Evolutionary conservation across 2,329 filamentous ascomycete species (phyloP).

Genomic region (Gaeumannomyces tritici): DNA sequence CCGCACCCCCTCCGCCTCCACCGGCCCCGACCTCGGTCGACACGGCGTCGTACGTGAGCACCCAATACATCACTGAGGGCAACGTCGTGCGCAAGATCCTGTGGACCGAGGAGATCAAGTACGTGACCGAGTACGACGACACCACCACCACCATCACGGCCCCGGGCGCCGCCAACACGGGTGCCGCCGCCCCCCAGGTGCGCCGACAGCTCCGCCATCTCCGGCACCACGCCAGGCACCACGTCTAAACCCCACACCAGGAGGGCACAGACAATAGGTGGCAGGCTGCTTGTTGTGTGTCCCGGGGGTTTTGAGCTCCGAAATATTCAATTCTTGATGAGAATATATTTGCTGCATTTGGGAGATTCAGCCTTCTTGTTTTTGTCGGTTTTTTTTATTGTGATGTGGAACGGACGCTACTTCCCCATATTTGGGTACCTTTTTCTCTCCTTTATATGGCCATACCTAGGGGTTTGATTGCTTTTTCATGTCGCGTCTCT

Average conservation of each 20-base stretch:
- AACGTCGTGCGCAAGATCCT: slow-evolving; percentile 45
- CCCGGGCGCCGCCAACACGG: slow-evolving; percentile 17
- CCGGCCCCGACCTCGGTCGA: slow-evolving; percentile 18
- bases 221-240: slow-evolving; percentile 4
- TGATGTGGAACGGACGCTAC: background rate
- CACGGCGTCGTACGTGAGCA: slow-evolving; percentile 34
- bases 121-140: slow-evolving; percentile 35
- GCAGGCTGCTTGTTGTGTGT: background rate
- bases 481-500: background rate
- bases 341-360: background rate
- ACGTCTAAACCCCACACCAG: background rate
- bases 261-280: background rate
- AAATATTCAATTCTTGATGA: background rate
- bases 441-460: background rate
- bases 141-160: slow-evolving; percentile 30
- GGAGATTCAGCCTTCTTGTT: background rate
- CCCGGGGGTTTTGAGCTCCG: too few species aligned
- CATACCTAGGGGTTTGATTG: background rate
- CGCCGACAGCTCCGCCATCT: slow-evolving; percentile 29
- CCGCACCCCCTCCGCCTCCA: slow-evolving; percentile 16
- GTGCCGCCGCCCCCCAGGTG: slow-evolving; percentile 12
- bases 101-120: slow-evolving; percentile 45
- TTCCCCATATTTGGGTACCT: background rate
- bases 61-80: slow-evolving; percentile 40
- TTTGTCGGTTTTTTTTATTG: background rate